phyloP scores from a whole-genome alignment of 192 early-diverging fungal genomes.

The Coemansia sp. region DNA sequence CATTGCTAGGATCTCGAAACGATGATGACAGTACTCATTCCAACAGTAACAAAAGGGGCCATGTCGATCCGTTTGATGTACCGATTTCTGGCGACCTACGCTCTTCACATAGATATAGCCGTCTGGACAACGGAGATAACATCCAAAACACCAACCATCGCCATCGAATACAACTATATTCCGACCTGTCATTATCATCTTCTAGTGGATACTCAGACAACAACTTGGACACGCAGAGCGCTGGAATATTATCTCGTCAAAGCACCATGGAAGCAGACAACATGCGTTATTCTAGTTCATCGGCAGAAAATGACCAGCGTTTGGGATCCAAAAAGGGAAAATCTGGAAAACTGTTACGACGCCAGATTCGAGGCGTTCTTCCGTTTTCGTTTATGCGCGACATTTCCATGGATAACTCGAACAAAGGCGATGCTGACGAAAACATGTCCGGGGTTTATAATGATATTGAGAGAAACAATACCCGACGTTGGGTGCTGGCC shows the following conservation, averaged over 20 bases:
- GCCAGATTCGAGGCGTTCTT: slow-evolving; percentile 45
- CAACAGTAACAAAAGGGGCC: not conserved
- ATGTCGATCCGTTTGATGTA: slow-evolving; percentile 19
- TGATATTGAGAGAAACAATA: not conserved
- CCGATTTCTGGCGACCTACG: slow-evolving; percentile 6
- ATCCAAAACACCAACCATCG: not conserved
- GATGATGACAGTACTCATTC: not conserved
- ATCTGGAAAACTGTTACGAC: slow-evolving; percentile 26
- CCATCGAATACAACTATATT: slow-evolving; percentile 9
- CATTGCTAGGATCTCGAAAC: slow-evolving; percentile 2
- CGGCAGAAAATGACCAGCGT: not conserved
- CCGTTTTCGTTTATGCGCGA: slow-evolving; percentile 54
- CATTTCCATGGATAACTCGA: slow-evolving; percentile 15
- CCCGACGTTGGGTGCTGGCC: slow-evolving; percentile 13
- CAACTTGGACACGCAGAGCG: not conserved
- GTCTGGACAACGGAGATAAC: not conserved
- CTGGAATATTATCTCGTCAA: not conserved
- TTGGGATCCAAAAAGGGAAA: slow-evolving; percentile 23
- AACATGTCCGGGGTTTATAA: slow-evolving; percentile 2
- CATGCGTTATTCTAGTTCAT: not conserved
- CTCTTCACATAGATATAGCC: not conserved
- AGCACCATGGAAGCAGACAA: not conserved
- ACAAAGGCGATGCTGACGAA: slow-evolving; percentile 22
- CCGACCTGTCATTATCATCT: slow-evolving; percentile 9
- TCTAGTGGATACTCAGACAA: not conserved